Percentiles rank a stretch among this genome's conserved stretches.
Evolutionary conservation across 2,329 filamentous ascomycete species (phyloP).

Genomic region (Xylariaceae sp.): DNA sequence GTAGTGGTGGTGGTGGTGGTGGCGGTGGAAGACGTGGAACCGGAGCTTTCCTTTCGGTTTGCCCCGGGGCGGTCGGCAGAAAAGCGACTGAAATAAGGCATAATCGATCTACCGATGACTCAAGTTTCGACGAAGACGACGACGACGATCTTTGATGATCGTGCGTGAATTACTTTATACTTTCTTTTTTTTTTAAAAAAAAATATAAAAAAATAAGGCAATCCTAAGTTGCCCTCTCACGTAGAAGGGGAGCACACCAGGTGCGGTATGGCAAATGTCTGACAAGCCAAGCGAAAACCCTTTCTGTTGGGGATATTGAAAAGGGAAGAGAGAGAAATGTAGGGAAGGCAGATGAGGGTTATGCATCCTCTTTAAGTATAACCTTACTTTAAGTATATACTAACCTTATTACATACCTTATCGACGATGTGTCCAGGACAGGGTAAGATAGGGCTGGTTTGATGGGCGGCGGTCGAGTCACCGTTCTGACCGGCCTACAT

Average conservation of each 20-base stretch:
- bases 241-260: conserved; percentile 2
- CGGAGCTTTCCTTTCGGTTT: conserved; percentile 25
- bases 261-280: conserved; percentile 1
- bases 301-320: not conserved
- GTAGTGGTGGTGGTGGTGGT: too few relatives aligned
- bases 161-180: not conserved
- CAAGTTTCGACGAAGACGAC: not conserved
- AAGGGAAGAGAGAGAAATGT: not conserved
- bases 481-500: not conserved
- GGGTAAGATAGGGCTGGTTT: too few relatives aligned
- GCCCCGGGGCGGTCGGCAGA: conserved; percentile 16
- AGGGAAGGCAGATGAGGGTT: too few relatives aligned
- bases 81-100: conserved; percentile 23
- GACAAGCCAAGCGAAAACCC: not conserved
- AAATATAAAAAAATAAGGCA: not conserved
- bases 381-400: not conserved
- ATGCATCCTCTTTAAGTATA: too few relatives aligned
- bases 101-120: conserved; percentile 4
- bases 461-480: not conserved
- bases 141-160: not conserved
- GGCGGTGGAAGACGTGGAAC: conserved; percentile 9
- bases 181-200: too few relatives aligned
- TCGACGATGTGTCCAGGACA: not conserved
- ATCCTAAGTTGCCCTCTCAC: not conserved
- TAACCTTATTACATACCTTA: not conserved